Conservation (phyloP, 1,284 basidiomycete genomes). For the Apiotrichum akiyoshidainum region DNA sequence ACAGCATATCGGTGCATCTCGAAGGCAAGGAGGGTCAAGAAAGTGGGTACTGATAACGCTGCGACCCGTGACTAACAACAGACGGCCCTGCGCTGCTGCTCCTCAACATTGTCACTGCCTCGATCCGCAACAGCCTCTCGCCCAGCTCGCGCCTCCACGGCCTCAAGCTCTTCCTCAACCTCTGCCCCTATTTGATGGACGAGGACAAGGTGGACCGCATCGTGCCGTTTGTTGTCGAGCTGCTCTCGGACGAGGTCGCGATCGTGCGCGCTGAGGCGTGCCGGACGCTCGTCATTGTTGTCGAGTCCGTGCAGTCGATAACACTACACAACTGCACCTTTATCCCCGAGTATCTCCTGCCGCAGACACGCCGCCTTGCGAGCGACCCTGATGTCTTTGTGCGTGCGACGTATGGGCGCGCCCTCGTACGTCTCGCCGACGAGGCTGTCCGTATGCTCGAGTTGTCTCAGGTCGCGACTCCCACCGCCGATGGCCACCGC, state of each 20-base stretch:
- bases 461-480: constrained; percentile 76
- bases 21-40: constrained; percentile 29
- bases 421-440: constrained; percentile 77
- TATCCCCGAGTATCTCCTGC: constrained; percentile 92
- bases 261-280: constrained; percentile 75
- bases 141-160: constrained; percentile 83
- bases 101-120: constrained; percentile 80
- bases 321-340: constrained; percentile 81
- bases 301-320: constrained; percentile 79
- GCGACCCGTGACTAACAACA: constrained; percentile 29
- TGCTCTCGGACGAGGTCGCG: constrained; percentile 79
- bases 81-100: constrained; percentile 78
- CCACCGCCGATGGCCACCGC: constrained; percentile 58
- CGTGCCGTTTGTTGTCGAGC: constrained; percentile 84
- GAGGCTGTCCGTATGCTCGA: constrained; percentile 70
- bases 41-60: constrained; percentile 27
- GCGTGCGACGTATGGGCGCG: constrained; percentile 81
- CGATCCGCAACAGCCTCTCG: constrained; percentile 80
- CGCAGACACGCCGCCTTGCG: constrained; percentile 77
- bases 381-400: constrained; percentile 84
- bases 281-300: constrained; percentile 77
- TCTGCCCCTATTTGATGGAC: constrained; percentile 80
- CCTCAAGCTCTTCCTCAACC: constrained; percentile 80
- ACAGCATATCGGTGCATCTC: constrained; percentile 41
- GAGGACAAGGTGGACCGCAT: constrained; percentile 94